A percentile compares a stretch with the other conserved stretches of the same genome.
These are phyloP conservation scores for Pittosporum tobira DNA, from an alignment of 129 eudicot genomes.

Conservation along the genomic window DNA sequence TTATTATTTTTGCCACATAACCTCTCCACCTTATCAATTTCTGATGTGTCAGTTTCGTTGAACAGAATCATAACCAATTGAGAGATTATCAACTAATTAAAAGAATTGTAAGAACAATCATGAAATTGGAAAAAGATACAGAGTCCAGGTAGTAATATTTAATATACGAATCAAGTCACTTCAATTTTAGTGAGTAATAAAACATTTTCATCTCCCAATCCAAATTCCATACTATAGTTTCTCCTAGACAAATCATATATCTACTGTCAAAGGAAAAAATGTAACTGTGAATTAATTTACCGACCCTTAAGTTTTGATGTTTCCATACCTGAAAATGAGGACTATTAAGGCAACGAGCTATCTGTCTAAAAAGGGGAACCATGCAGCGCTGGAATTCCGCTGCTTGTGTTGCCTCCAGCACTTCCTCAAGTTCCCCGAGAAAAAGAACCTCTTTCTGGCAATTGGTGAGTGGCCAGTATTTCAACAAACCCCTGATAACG, in stretches of 20 bases:
- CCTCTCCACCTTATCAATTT: too few relatives aligned
- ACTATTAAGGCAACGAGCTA: conserved; percentile 68
- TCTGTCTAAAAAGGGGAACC: conserved; percentile 76
- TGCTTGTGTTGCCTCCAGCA: conserved; percentile 67
- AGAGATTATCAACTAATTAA: too few relatives aligned
- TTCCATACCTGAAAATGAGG: conserved; percentile 72
- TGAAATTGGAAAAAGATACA: too few relatives aligned
- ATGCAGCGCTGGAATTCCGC: conserved; percentile 72
- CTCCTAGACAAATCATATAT: not conserved
- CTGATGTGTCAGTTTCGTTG: too few relatives aligned
- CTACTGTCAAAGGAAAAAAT: not conserved
- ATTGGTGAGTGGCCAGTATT: conserved; percentile 90
- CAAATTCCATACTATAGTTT: not conserved
- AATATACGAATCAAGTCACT: too few relatives aligned
- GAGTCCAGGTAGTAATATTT: too few relatives aligned
- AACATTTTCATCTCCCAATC: too few relatives aligned
- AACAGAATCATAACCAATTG: too few relatives aligned
- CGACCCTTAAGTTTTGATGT: not conserved
- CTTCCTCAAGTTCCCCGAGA: conserved; percentile 86
- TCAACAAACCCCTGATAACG: conserved; percentile 70
- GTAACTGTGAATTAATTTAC: not conserved
- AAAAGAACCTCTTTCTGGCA: conserved; percentile 87
- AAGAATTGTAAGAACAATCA: too few relatives aligned
- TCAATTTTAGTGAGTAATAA: too few relatives aligned
- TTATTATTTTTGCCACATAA: too few relatives aligned